Conservation (phyloP, 108 stramenopile species). For the Pseudonitzschia pungens region DNA sequence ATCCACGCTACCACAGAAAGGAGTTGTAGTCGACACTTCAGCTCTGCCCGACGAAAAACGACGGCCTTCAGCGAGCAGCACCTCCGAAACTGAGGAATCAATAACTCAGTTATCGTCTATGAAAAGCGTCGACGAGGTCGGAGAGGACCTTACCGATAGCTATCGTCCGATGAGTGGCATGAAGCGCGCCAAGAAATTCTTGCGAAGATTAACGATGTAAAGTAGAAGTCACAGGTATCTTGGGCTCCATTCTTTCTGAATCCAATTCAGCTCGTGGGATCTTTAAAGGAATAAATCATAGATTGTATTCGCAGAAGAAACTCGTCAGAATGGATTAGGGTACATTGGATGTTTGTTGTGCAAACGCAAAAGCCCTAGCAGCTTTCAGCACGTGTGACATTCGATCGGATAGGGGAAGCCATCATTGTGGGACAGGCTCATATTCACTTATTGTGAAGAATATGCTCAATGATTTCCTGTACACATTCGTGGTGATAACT, state of each 20-base stretch:
- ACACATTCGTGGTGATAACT: too few relatives aligned
- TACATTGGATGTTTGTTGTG: too few relatives aligned
- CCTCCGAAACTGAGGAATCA: neutral
- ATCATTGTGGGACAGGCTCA: too few relatives aligned
- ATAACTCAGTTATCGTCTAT: neutral
- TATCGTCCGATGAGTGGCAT: neutral
- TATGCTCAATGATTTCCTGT: too few relatives aligned
- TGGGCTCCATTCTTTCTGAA: neutral
- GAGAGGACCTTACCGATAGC: neutral
- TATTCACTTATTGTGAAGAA: too few relatives aligned
- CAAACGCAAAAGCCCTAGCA: too few relatives aligned
- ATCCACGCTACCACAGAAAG: neutral
- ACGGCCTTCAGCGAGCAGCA: constrained; percentile 8
- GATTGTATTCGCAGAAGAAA: too few relatives aligned
- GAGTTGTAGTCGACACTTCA: neutral
- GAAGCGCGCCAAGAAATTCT: constrained; percentile 3
- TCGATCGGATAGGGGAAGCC: too few relatives aligned
- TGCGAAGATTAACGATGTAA: neutral
- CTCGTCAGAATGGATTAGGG: too few relatives aligned
- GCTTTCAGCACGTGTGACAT: too few relatives aligned
- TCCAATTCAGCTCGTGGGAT: too few relatives aligned
- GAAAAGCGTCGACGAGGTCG: neutral
- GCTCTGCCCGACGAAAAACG: neutral
- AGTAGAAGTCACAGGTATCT: neutral
- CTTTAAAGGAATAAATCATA: too few relatives aligned